These are phyloP conservation scores for Suhomyces ambrosiae DNA, from an alignment of 1,139 yeast species.

Conservation along the genomic window DNA sequence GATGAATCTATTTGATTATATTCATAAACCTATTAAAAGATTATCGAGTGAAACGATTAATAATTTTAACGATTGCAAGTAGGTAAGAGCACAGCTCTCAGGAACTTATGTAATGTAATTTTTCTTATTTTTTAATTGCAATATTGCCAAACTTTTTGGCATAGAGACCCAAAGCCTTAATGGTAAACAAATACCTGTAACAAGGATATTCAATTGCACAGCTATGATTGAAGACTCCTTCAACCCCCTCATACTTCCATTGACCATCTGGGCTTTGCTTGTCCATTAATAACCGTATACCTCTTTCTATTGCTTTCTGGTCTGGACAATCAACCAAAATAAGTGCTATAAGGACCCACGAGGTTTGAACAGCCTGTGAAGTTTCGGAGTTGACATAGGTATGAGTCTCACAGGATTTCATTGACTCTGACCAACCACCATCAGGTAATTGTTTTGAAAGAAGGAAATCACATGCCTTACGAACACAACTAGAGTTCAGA, in stretches of 20 bases:
- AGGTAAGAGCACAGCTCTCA: not conserved
- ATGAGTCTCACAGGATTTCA: conserved; percentile 82
- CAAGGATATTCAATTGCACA: conserved; percentile 96
- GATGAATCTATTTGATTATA: too few species aligned
- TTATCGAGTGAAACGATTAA: too few species aligned
- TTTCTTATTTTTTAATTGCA: not conserved
- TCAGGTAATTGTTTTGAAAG: conserved; percentile 74
- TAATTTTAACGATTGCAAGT: too few species aligned
- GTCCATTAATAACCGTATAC: conserved; percentile 62
- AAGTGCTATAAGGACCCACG: conserved; percentile 90
- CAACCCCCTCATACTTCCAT: conserved; percentile 82
- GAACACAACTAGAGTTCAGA: conserved; percentile 60
- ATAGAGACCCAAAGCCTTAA: conserved; percentile 89
- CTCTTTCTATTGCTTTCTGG: conserved; percentile 59
- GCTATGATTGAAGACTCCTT: conserved; percentile 93
- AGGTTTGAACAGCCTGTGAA: conserved; percentile 83
- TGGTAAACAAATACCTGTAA: conserved; percentile 85
- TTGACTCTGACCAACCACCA: conserved; percentile 97
- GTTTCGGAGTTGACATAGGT: conserved; percentile 62
- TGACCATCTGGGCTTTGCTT: conserved; percentile 80
- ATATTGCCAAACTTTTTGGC: conserved; percentile 35
- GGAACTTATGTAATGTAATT: not conserved
- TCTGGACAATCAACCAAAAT: conserved; percentile 82
- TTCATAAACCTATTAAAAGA: too few species aligned
- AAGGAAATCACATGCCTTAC: conserved; percentile 82